A percentile compares a stretch with the other conserved stretches of the same genome.
Conservation (phyloP, 208 protist species). For the Leishmania arabica region DNA sequence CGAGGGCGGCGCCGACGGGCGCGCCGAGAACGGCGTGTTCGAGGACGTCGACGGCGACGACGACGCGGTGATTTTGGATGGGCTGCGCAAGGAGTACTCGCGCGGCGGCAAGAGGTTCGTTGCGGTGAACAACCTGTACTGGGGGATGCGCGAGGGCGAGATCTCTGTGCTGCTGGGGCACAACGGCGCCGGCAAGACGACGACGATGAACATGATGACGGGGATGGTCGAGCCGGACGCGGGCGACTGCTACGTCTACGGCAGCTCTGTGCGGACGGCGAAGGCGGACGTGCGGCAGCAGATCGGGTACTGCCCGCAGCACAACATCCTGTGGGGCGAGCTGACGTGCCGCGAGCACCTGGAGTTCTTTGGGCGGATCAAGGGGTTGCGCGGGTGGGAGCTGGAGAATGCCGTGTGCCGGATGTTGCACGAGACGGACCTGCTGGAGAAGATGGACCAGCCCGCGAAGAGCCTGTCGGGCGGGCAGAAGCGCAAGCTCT, state of each 20-base stretch:
- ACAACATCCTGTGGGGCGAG: conserved; percentile 67
- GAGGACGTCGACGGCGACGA: conserved; percentile 19
- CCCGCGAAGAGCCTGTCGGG: too few relatives aligned
- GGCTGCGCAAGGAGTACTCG: conserved; percentile 39
- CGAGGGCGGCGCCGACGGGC: conserved; percentile 37
- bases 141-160: conserved; percentile 43
- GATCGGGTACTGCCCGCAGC: conserved; percentile 73
- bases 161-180: conserved; percentile 73
- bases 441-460: conserved; percentile 59
- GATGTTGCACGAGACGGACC: too few relatives aligned
- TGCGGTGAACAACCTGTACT: conserved; percentile 80
- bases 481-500: conserved; percentile 90
- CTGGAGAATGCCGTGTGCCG: too few relatives aligned
- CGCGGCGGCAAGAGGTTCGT: conserved; percentile 53
- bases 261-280: conserved; percentile 74
- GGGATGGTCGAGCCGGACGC: conserved; percentile 63
- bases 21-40: conserved; percentile 31
- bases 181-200: conserved; percentile 88
- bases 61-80: conserved; percentile 26
- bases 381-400: conserved; percentile 31
- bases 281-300: too few relatives aligned
- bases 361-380: conserved; percentile 92
- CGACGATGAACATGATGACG: conserved; percentile 85
- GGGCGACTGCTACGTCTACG: conserved; percentile 73
- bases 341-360: conserved; percentile 93